Evolutionary conservation across 73 alveolate species (phyloP).

Genomic region (Paramecium tetraurelia): DNA sequence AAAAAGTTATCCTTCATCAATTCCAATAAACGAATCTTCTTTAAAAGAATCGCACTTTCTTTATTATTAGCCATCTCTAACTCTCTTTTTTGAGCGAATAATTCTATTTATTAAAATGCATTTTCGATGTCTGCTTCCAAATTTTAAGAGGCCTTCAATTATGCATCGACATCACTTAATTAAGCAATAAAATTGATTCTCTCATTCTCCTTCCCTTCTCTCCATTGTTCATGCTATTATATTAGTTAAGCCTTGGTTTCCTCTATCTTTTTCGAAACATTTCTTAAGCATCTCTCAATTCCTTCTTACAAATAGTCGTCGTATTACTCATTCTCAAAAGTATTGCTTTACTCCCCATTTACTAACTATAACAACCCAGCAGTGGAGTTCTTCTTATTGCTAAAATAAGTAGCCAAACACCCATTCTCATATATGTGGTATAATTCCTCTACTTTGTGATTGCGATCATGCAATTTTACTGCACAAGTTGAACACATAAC

Average conservation of each 20-base stretch:
- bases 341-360: not conserved
- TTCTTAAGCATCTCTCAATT: not conserved
- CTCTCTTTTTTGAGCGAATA: not conserved
- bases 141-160: not conserved
- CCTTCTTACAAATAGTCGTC: not conserved
- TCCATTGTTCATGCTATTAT: not conserved
- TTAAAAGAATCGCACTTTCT: not conserved
- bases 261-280: slow-evolving; percentile 30
- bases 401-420: not conserved
- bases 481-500: slow-evolving; percentile 64
- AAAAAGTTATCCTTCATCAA: slow-evolving; percentile 28
- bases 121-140: not conserved
- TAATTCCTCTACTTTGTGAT: slow-evolving; percentile 50
- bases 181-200: not conserved
- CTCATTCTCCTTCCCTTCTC: not conserved
- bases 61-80: not conserved
- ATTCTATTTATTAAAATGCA: not conserved
- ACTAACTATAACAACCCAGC: not conserved
- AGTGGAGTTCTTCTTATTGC: not conserved
- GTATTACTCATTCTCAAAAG: not conserved
- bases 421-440: not conserved
- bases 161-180: not conserved
- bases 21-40: not conserved
- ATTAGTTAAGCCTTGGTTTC: not conserved
- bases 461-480: slow-evolving; percentile 54